These are phyloP conservation scores for Zygotorulaspora chibaensis DNA, from an alignment of 805 yeast genomes.

Conservation along the genomic window DNA sequence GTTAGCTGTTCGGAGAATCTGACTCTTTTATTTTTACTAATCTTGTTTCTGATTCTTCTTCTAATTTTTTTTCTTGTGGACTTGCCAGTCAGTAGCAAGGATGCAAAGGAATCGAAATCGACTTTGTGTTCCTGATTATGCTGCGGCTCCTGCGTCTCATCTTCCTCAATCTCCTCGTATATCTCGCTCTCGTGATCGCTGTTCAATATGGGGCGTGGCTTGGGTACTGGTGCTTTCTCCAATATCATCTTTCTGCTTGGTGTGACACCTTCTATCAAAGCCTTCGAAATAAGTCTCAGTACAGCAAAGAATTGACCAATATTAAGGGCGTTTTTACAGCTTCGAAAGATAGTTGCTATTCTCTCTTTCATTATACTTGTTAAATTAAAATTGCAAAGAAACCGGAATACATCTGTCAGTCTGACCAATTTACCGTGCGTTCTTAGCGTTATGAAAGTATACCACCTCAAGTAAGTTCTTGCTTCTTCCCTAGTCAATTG, in stretches of 20 bases:
- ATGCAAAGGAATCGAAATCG: conserved; percentile 83
- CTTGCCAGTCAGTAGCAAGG: conserved; percentile 77
- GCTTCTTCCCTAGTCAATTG: conserved; percentile 75
- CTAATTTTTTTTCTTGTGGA: conserved; percentile 45
- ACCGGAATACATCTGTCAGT: conserved; percentile 71
- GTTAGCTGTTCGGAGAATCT: conserved; percentile 67
- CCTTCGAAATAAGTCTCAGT: conserved; percentile 72
- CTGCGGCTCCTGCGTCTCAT: conserved; percentile 21
- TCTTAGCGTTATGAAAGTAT: conserved; percentile 72
- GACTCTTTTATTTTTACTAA: conserved; percentile 53
- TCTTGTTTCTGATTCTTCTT: conserved; percentile 32
- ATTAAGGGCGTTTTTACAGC: conserved; percentile 56
- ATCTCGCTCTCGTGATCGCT: conserved; percentile 50
- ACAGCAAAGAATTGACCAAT: conserved; percentile 90
- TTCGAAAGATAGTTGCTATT: conserved; percentile 48
- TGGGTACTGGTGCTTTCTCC: conserved; percentile 61
- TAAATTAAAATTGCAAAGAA: conserved; percentile 72
- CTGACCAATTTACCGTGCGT: conserved; percentile 63
- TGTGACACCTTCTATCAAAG: conserved; percentile 45
- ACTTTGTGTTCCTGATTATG: conserved; percentile 37
- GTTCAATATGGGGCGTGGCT: conserved; percentile 73
- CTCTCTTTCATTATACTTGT: conserved; percentile 46
- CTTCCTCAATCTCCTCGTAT: conserved; percentile 39
- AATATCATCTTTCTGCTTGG: conserved; percentile 53
- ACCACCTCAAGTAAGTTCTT: conserved; percentile 89